Percentiles rank a stretch among this genome's conserved stretches.
phyloP scores from a whole-genome alignment of 306 rosid species.

The Dalbergia oliveri region DNA sequence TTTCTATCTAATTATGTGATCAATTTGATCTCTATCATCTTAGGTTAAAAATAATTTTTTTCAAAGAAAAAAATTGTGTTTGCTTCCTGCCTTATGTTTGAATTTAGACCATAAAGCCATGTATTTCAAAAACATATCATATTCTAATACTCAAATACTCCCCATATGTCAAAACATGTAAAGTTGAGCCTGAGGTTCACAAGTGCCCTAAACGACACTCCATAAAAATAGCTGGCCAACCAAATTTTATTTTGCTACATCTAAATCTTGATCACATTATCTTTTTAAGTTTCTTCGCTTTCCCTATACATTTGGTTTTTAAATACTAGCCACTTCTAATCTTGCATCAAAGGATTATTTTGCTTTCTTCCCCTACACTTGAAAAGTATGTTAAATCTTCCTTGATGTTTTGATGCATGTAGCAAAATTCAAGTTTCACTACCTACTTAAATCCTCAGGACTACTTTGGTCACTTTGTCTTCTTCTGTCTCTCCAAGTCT shows the following conservation, averaged over 20 bases:
- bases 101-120: too few relatives aligned
- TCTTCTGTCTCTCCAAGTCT: constrained; percentile 53
- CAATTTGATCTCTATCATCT: too few relatives aligned
- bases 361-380: neutral
- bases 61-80: neutral
- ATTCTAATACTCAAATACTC: constrained; percentile 11
- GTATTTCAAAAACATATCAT: neutral
- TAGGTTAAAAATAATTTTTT: neutral
- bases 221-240: constrained; percentile 23
- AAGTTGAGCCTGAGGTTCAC: constrained; percentile 32
- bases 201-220: constrained; percentile 30
- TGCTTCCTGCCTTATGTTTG: neutral
- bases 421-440: neutral
- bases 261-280: neutral
- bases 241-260: constrained; percentile 38
- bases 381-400: constrained; percentile 21
- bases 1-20: neutral
- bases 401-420: constrained; percentile 12
- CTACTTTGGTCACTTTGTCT: constrained; percentile 39
- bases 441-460: constrained; percentile 35
- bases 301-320: constrained; percentile 3
- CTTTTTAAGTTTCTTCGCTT: constrained; percentile 24
- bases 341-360: constrained; percentile 16
- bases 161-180: constrained; percentile 20
- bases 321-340: constrained; percentile 27